Percentiles rank a stretch among this genome's conserved stretches.
phyloP scores from a whole-genome alignment of 2,329 filamentous ascomycete genomes.

The Bisporella sp. region DNA sequence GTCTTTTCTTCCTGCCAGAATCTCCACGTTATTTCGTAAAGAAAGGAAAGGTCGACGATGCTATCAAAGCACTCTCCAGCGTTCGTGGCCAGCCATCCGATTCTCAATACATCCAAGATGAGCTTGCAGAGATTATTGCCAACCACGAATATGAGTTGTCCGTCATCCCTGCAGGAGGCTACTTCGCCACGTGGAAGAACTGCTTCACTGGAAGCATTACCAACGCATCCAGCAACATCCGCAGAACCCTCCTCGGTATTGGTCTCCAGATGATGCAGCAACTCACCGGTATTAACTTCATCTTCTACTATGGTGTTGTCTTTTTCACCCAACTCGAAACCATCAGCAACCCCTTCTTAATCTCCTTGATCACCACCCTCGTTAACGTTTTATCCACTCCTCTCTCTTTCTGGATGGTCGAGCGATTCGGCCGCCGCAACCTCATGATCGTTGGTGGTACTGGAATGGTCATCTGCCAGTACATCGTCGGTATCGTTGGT shows the following conservation, averaged over 20 bases:
- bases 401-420: slow-evolving; percentile 80
- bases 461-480: slow-evolving; percentile 81
- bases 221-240: slow-evolving; percentile 63
- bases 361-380: slow-evolving; percentile 77
- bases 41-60: slow-evolving; percentile 61
- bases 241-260: slow-evolving; percentile 64
- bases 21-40: slow-evolving; percentile 83
- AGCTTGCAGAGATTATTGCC: slow-evolving; percentile 79
- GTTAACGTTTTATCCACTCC: slow-evolving; percentile 85
- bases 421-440: slow-evolving; percentile 71
- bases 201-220: slow-evolving; percentile 60
- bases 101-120: slow-evolving; percentile 69
- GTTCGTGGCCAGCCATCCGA: slow-evolving; percentile 69
- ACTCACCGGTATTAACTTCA: slow-evolving; percentile 77
- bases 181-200: slow-evolving; percentile 57
- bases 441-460: slow-evolving; percentile 72
- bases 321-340: slow-evolving; percentile 77
- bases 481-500: slow-evolving; percentile 75
- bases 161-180: slow-evolving; percentile 65
- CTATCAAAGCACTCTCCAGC: slow-evolving; percentile 53
- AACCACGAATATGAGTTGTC: slow-evolving; percentile 81
- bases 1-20: slow-evolving; percentile 73
- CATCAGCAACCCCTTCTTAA: slow-evolving; percentile 72
- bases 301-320: slow-evolving; percentile 80
- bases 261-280: slow-evolving; percentile 78